Evolutionary conservation across 805 yeast genomes (phyloP).

Genomic region (Ogataea populi-albae): DNA sequence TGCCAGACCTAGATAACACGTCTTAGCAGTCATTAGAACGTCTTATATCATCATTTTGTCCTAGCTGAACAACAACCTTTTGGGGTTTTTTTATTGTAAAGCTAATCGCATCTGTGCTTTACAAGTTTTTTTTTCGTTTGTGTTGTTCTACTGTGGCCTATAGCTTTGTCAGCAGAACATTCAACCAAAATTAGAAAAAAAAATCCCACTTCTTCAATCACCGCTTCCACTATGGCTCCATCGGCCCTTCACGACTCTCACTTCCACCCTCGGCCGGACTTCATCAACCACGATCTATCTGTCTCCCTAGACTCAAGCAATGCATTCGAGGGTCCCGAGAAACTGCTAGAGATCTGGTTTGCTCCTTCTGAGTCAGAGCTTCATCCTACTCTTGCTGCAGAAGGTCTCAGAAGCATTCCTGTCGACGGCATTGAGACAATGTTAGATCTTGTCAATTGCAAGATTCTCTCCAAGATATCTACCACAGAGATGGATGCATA

Average conservation of each 20-base stretch:
- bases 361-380: conserved; percentile 42
- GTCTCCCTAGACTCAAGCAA: conserved; percentile 79
- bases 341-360: conserved; percentile 87
- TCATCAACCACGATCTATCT: conserved; percentile 76
- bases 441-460: conserved; percentile 82
- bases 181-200: conserved; percentile 22
- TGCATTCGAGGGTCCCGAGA: conserved; percentile 98
- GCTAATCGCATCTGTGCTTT: conserved; percentile 13
- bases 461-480: conserved; percentile 76
- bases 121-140: conserved; percentile 28
- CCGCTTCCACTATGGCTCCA: background rate
- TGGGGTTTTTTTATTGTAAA: conserved; percentile 30
- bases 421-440: conserved; percentile 66
- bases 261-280: conserved; percentile 24
- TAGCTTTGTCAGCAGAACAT: background rate
- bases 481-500: conserved; percentile 73
- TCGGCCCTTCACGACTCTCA: conserved; percentile 1
- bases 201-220: conserved; percentile 5
- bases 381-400: conserved; percentile 15
- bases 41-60: conserved; percentile 1
- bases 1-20: conserved; percentile 35
- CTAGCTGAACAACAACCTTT: conserved; percentile 13
- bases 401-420: conserved; percentile 59
- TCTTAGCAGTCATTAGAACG: no score
- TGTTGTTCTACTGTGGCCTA: conserved; percentile 9